Evolutionary conservation across 176 grass and related monocot species (phyloP), one percentile per base, ranked within the genome.

Genomic region (Carex littledalei): DNA sequence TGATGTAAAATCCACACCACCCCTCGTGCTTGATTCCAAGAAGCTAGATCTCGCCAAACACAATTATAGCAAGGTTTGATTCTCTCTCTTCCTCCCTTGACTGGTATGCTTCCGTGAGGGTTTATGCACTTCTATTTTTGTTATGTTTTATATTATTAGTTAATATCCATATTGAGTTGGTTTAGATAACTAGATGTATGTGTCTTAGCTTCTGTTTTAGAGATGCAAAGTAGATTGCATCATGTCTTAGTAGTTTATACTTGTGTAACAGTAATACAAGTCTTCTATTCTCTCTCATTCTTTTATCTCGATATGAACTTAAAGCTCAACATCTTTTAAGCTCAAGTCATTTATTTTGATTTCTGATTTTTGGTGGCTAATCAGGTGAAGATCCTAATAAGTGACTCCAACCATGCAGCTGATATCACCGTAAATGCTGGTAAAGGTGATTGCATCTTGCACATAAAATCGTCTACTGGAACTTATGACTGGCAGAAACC

Each of bases 401-500:
- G 21, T 41, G 64, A 56, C 74, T 68, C 81, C 45, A 78, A 84
- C 81, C 37, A 83, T 87, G 84, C 62, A 45, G 83, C 61, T 83
- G 35, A 88, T 20, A 90, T 98, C 63, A 86, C 76, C 8, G n/a
- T 98, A 84, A 68, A 34, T 80, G 82, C 31, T 83, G 89, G 83
- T 62, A 82, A 59, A 31, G 17, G 12, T 78, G 15, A 89, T 14
- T 98, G 95, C 53, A 31, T 16, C 29, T 71, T 94, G 77, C 89
- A 49, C 14, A 43, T 87, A 43, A 63, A 8, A 22, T 15, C 5
- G 14, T 26, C 86, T 81, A 71, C 58, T 31, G 14, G 88, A 7
- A 34, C 74, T 94, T 89, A 52, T 86, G 52, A 95, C 56, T 92
- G 56, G 90, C 89, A 90, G 67, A 83, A 89, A 31, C 80, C 86